Conservation (phyloP, 1,284 basidiomycete genomes). For the Cutaneotrichosporon spelunceum region DNA sequence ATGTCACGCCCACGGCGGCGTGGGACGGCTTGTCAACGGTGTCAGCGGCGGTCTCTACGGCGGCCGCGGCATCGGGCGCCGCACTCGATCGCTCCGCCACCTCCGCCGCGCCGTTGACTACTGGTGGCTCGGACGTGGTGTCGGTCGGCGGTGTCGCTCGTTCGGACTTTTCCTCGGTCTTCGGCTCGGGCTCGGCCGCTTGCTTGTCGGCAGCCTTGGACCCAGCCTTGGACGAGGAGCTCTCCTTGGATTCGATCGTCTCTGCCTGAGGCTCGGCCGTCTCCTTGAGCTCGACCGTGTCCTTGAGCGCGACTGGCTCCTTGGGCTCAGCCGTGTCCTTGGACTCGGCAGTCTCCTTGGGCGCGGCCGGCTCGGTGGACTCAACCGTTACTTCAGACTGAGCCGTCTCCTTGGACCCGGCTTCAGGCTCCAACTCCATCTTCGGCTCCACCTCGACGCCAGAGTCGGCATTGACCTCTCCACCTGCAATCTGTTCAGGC, state of each 20-base stretch:
- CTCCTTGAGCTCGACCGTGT: neutral
- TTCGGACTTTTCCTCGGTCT: too few relatives aligned
- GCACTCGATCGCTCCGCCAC: neutral
- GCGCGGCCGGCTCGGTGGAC: neutral
- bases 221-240: neutral
- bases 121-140: neutral
- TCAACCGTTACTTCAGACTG: too few relatives aligned
- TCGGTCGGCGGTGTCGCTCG: neutral
- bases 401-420: too few relatives aligned
- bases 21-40: neutral
- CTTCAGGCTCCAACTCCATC: neutral
- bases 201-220: neutral
- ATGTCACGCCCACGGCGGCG: too few relatives aligned
- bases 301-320: neutral
- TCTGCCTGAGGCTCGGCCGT: neutral
- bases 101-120: neutral
- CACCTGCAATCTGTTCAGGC: neutral
- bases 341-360: neutral
- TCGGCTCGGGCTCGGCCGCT: neutral
- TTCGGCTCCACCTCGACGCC: conserved; percentile 2
- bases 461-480: too few relatives aligned
- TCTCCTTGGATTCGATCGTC: too few relatives aligned
- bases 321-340: neutral
- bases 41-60: neutral
- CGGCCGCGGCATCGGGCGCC: neutral